These are phyloP conservation scores for Carex arenaria DNA, from an alignment of 202 grass and related monocot genomes.

Conservation along the genomic window DNA sequence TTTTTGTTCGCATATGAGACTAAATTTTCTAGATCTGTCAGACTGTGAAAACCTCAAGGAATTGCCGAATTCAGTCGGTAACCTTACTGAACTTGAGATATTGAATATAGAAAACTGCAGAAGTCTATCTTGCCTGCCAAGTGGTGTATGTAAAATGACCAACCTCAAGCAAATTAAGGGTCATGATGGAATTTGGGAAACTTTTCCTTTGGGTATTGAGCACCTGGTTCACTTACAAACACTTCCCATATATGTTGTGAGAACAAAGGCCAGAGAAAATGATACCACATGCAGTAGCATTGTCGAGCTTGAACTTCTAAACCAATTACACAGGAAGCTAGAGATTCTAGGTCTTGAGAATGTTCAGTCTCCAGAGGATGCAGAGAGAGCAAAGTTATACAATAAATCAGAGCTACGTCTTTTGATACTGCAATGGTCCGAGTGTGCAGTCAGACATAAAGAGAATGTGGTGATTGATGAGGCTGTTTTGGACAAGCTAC, in stretches of 20 bases:
- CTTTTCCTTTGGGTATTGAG: not conserved
- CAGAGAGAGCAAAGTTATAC: slow-evolving; percentile 8
- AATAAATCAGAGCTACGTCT: slow-evolving; percentile 6
- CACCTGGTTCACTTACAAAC: slow-evolving; percentile 1
- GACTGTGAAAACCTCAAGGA: slow-evolving; percentile 17
- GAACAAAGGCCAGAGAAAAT: not conserved
- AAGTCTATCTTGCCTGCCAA: not conserved
- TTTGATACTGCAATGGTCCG: not conserved
- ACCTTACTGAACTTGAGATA: slow-evolving; percentile 2
- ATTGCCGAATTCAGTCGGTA: slow-evolving; percentile 24
- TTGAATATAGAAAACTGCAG: not conserved
- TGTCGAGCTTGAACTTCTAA: slow-evolving; percentile 14
- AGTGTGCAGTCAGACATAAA: not conserved
- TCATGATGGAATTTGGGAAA: slow-evolving; percentile 8
- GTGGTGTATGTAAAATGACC: slow-evolving; percentile 3
- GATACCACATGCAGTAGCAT: slow-evolving; percentile 4
- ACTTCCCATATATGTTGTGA: slow-evolving; percentile 4
- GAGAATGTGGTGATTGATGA: not conserved
- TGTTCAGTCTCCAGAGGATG: slow-evolving; percentile 3
- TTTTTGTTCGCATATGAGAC: slow-evolving; percentile 1
- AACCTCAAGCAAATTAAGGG: not conserved
- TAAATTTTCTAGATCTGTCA: slow-evolving; percentile 27
- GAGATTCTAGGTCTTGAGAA: slow-evolving; percentile 3
- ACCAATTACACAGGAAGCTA: not conserved
- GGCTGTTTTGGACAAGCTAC: slow-evolving; percentile 4